Conservation (phyloP, 306 rosid genomes). For the Quercus variabilis region DNA sequence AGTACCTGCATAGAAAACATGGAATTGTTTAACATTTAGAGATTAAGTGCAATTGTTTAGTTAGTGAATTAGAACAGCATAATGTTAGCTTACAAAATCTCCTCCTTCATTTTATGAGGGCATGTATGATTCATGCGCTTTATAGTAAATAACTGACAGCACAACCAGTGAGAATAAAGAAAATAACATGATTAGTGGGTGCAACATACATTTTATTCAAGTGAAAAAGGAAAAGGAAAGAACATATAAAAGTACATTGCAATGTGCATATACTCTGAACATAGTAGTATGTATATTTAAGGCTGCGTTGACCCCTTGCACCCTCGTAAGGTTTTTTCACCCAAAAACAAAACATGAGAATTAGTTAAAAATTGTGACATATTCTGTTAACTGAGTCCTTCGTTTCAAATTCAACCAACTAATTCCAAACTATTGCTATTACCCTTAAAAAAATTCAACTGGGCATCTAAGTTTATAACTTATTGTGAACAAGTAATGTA, state of each 20-base stretch:
- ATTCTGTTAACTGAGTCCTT: background rate
- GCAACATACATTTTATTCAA: no score
- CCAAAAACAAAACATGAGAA: background rate
- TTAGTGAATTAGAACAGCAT: background rate
- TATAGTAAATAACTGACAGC: background rate
- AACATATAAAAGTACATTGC: background rate
- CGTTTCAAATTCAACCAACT: background rate
- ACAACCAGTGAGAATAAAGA: background rate
- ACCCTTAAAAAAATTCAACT: background rate
- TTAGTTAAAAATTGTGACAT: background rate
- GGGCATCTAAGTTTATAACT: background rate
- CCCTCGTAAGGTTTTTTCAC: background rate
- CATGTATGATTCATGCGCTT: background rate
- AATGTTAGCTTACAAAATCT: background rate
- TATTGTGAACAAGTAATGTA: background rate
- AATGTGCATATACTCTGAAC: background rate
- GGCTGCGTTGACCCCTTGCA: background rate
- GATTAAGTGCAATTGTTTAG: background rate
- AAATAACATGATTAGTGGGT: background rate
- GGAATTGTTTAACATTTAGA: slow-evolving; percentile 4
- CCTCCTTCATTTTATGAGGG: background rate
- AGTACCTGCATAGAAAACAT: slow-evolving; percentile 61
- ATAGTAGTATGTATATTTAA: background rate
- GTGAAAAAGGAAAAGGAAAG: no score
- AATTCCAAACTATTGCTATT: background rate